These are phyloP conservation scores for Loxodes magnus DNA, from an alignment of 73 alveolate species.

Conservation along the genomic window DNA sequence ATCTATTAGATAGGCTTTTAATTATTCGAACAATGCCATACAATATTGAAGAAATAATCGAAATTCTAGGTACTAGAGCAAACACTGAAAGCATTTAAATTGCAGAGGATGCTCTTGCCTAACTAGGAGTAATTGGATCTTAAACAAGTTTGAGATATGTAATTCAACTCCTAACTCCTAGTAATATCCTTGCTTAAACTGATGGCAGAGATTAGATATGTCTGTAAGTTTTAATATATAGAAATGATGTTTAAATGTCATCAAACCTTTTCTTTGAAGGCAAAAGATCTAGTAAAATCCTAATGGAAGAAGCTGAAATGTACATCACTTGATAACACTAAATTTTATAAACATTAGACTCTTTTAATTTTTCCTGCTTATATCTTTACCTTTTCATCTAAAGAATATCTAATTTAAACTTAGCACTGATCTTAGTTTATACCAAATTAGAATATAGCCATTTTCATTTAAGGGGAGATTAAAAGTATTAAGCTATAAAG, in stretches of 20 bases:
- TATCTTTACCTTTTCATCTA: no score
- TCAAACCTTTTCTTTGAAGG: constrained; percentile 93
- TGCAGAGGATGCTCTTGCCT: constrained; percentile 77
- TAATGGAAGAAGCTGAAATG: constrained; percentile 92
- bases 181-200: constrained; percentile 85
- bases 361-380: no score
- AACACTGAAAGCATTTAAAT: constrained; percentile 23
- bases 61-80: constrained; percentile 72
- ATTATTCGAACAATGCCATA: constrained; percentile 91
- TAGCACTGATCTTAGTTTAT: no score
- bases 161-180: constrained; percentile 87
- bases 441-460: no score
- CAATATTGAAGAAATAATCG: constrained; percentile 89
- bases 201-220: constrained; percentile 79
- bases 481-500: no score
- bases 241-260: constrained; percentile 75
- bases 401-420: no score
- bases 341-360: no score
- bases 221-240: no score
- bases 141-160: constrained; percentile 87
- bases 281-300: constrained; percentile 86
- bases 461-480: no score
- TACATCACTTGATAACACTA: constrained; percentile 86
- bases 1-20: constrained; percentile 89
- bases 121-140: constrained; percentile 83